Evolutionary conservation across 345 rosid genomes (phyloP).

Genomic region (Acer negundo): DNA sequence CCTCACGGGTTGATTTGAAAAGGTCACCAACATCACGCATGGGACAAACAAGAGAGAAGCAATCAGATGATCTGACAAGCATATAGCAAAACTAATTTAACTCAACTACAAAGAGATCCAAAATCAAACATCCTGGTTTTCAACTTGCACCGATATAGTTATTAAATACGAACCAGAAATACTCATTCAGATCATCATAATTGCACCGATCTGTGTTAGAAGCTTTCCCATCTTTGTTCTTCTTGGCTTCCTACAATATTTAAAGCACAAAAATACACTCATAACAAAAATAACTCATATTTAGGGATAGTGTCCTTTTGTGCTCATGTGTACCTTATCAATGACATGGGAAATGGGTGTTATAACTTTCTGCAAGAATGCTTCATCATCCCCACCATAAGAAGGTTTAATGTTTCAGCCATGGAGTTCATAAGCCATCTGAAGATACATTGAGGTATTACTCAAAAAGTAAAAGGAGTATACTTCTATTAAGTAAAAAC

Average conservation of each 20-base stretch:
- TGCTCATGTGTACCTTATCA: conserved; percentile 55
- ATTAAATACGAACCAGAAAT: conserved; percentile 74
- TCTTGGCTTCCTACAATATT: conserved; percentile 74
- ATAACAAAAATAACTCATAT: conserved; percentile 26
- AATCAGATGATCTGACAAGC: conserved; percentile 71
- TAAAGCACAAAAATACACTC: conserved; percentile 22
- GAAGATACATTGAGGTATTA: conserved; percentile 25
- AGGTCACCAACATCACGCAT: conserved; percentile 97
- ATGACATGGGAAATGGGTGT: conserved; percentile 78
- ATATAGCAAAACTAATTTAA: conserved; percentile 23
- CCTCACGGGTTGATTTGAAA: conserved; percentile 80
- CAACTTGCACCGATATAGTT: conserved; percentile 14
- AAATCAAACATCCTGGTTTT: conserved; percentile 9
- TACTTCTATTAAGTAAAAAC: neutral
- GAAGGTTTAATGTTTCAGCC: conserved; percentile 97
- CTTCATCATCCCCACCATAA: conserved; percentile 96
- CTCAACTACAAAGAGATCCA: conserved; percentile 1
- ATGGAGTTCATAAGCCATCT: conserved; percentile 99
- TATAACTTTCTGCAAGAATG: conserved; percentile 85
- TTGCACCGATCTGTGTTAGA: conserved; percentile 91
- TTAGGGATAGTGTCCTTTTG: conserved; percentile 6
- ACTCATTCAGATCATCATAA: conserved; percentile 97
- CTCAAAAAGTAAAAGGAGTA: neutral
- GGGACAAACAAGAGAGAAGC: conserved; percentile 99
- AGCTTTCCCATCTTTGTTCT: conserved; percentile 74